phyloP scores from a whole-genome alignment of 1,284 basidiomycete species.

The Ceratobasidium sp. region DNA sequence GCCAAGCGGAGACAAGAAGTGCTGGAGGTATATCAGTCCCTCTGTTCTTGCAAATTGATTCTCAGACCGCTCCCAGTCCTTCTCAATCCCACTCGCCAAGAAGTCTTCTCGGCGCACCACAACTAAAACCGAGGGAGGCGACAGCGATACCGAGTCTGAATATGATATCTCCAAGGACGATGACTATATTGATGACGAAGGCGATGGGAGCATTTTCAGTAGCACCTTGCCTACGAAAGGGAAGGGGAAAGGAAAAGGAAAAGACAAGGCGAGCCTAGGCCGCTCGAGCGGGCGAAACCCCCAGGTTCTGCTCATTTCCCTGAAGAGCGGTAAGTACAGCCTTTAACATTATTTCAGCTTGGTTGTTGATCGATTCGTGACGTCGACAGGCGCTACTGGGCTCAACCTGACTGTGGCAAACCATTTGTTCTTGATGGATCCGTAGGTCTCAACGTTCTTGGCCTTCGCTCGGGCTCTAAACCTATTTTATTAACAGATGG shows the following conservation, averaged over 20 bases:
- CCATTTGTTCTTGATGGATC: constrained; percentile 90
- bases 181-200: constrained; percentile 56
- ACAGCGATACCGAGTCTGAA: constrained; percentile 49
- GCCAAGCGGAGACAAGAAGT: constrained; percentile 78
- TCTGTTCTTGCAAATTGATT: background rate
- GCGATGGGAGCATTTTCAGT: constrained; percentile 54
- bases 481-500: constrained; percentile 7
- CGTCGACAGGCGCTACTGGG: constrained; percentile 67
- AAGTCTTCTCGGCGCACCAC: constrained; percentile 48
- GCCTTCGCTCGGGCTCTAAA: background rate
- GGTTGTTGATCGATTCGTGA: background rate
- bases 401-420: constrained; percentile 89
- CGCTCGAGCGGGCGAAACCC: constrained; percentile 59
- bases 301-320: constrained; percentile 82
- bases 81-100: constrained; percentile 50
- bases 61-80: constrained; percentile 37
- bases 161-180: constrained; percentile 53
- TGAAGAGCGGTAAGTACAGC: constrained; percentile 58
- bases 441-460: constrained; percentile 49
- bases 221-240: constrained; percentile 48
- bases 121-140: background rate
- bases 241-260: constrained; percentile 53
- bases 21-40: constrained; percentile 55
- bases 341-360: background rate
- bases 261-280: constrained; percentile 52